These are phyloP conservation scores for Scedosporium aurantiacum DNA, from an alignment of 2,329 filamentous ascomycete genomes.

Conservation along the genomic window DNA sequence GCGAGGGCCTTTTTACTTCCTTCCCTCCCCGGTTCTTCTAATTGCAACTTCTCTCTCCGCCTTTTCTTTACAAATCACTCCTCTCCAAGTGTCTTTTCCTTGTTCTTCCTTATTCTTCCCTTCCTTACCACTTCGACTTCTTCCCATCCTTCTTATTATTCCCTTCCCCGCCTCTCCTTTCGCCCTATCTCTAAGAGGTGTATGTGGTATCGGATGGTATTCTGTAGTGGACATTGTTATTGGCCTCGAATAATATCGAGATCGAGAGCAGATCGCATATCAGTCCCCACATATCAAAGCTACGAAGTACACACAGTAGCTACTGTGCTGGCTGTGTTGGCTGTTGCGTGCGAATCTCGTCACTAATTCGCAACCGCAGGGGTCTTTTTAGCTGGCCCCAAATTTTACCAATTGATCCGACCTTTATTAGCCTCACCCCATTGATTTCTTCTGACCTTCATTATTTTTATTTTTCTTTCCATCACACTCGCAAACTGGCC, in stretches of 20 bases:
- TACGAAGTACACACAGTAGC: no score
- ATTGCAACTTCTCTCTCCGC: conserved; percentile 6
- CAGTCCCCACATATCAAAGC: no score
- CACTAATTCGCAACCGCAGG: neutral
- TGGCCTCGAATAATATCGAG: no score
- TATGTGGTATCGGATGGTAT: neutral
- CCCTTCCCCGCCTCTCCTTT: no score
- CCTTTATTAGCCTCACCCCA: neutral
- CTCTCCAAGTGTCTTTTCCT: no score
- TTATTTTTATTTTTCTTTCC: neutral
- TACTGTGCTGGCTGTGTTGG: no score
- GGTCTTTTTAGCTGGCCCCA: neutral
- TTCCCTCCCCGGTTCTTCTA: conserved; percentile 3
- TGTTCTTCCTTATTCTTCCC: neutral
- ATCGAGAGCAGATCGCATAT: no score
- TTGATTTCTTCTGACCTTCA: neutral
- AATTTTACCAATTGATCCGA: neutral
- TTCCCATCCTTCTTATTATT: neutral
- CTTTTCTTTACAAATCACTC: conserved; percentile 3
- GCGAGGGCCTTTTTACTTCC: conserved; percentile 1
- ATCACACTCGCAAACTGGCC: neutral
- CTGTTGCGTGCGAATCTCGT: neutral
- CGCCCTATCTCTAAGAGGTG: neutral
- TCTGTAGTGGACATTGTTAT: neutral
- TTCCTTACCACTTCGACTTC: neutral